A percentile compares a stretch with the other conserved stretches of the same genome.
Conservation (phyloP, 345 rosid species). For the Eutrema japonicum region DNA sequence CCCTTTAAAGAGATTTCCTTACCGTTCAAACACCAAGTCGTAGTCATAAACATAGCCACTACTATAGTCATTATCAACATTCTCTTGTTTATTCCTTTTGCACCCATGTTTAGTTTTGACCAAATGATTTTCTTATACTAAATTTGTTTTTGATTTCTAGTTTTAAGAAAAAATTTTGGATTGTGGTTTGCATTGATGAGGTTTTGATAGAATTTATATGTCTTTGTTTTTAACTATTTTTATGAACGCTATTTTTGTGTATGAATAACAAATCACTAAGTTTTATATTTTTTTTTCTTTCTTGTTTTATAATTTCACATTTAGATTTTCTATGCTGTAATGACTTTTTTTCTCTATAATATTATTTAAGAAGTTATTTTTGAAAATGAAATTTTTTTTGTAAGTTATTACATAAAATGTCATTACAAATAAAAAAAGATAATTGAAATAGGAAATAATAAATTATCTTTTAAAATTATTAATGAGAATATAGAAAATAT, state of each 20-base stretch:
- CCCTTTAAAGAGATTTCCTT: not conserved
- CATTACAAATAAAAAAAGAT: no score
- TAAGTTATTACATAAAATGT: no score
- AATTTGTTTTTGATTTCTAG: not conserved
- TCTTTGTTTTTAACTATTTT: not conserved
- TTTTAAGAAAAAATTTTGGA: not conserved
- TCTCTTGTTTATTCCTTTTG: not conserved
- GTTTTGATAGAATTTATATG: not conserved
- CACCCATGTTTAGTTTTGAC: not conserved
- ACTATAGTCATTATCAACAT: not conserved
- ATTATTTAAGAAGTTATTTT: no score
- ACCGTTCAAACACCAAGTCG: not conserved
- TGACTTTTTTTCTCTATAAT: no score
- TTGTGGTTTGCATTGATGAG: not conserved
- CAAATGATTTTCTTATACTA: no score
- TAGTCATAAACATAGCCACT: constrained; percentile 9
- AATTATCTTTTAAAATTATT: no score
- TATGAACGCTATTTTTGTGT: not conserved
- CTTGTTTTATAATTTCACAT: not conserved
- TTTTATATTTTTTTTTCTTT: not conserved
- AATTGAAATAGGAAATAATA: no score
- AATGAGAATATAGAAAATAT: no score
- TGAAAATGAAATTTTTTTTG: no score
- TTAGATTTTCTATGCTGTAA: not conserved
- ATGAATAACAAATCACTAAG: not conserved